Percentiles rank a stretch among this genome's conserved stretches.
These are phyloP conservation scores for Primulina eburnea DNA, from an alignment of 257 asterid genomes.

Conservation along the genomic window DNA sequence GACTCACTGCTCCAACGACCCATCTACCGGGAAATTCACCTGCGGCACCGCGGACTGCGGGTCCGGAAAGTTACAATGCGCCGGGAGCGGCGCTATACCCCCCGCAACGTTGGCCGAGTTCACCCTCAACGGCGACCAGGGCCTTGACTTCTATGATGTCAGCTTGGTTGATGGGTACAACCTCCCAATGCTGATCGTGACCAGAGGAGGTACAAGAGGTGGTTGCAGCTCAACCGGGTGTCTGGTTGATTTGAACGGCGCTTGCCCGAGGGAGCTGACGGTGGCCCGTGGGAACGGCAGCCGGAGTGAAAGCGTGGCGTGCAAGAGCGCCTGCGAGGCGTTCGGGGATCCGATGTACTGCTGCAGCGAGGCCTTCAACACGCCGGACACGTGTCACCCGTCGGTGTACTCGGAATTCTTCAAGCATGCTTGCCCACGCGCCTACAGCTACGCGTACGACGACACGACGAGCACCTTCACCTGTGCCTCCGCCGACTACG, in stretches of 20 bases:
- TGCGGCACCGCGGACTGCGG: slow-evolving; percentile 91
- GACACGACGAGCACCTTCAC: slow-evolving; percentile 94
- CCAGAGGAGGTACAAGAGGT: slow-evolving; percentile 69
- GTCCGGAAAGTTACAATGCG: slow-evolving; percentile 73
- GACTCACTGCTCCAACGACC: slow-evolving; percentile 61
- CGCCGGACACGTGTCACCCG: slow-evolving; percentile 91
- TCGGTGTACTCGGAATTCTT: slow-evolving; percentile 74
- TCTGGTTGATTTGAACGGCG: slow-evolving; percentile 76
- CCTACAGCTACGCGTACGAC: slow-evolving; percentile 93
- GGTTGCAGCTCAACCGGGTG: slow-evolving; percentile 88
- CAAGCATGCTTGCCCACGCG: slow-evolving; percentile 88
- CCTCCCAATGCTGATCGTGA: slow-evolving; percentile 76
- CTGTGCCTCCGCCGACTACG: slow-evolving; percentile 78
- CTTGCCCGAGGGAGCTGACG: slow-evolving; percentile 69
- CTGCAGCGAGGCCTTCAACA: slow-evolving; percentile 75
- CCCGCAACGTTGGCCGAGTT: slow-evolving; percentile 97
- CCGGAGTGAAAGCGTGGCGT: slow-evolving; percentile 52
- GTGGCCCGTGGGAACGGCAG: slow-evolving; percentile 60
- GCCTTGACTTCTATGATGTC: slow-evolving; percentile 86
- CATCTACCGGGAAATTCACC: slow-evolving; percentile 47
- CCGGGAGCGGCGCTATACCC: slow-evolving; percentile 81
- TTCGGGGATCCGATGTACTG: slow-evolving; percentile 79
- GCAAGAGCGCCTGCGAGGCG: slow-evolving; percentile 98
- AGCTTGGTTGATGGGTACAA: slow-evolving; percentile 95
- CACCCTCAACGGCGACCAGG: slow-evolving; percentile 83